These are phyloP conservation scores for Thraustochytrium sp. DNA, from an alignment of 352 stramenopile genomes.

Conservation along the genomic window DNA sequence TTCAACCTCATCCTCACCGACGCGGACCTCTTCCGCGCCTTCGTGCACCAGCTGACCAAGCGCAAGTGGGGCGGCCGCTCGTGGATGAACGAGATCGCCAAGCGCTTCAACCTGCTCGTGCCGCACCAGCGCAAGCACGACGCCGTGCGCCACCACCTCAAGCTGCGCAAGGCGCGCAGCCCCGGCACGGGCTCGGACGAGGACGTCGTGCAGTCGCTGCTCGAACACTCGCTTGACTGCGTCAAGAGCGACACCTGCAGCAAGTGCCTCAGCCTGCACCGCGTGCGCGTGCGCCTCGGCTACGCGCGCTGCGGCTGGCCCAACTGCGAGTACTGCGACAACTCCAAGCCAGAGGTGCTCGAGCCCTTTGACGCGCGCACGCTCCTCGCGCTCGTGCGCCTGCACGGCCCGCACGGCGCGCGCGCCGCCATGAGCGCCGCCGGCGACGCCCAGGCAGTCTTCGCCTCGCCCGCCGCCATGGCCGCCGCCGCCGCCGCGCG, in stretches of 20 bases:
- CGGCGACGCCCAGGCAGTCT: neutral
- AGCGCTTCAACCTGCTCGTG: slow-evolving; percentile 22
- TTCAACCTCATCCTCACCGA: slow-evolving; percentile 26
- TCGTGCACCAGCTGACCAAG: slow-evolving; percentile 36
- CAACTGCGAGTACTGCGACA: slow-evolving; percentile 4
- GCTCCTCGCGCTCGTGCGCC: neutral
- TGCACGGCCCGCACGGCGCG: neutral
- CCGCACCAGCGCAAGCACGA: slow-evolving; percentile 22
- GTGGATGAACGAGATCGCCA: slow-evolving; percentile 41
- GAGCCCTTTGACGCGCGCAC: neutral
- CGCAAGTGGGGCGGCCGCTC: slow-evolving; percentile 3
- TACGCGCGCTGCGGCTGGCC: neutral
- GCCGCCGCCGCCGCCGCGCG: neutral
- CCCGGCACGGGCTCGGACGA: neutral
- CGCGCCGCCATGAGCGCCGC: neutral
- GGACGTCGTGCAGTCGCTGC: slow-evolving; percentile 15
- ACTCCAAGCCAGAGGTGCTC: neutral
- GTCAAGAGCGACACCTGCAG: slow-evolving; percentile 2
- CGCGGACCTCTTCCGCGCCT: slow-evolving; percentile 18
- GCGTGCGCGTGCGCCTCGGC: neutral
- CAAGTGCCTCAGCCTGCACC: slow-evolving; percentile 29
- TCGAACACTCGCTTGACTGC: slow-evolving; percentile 8
- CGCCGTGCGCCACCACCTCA: slow-evolving; percentile 36
- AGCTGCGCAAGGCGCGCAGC: slow-evolving; percentile 17
- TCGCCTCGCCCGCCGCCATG: neutral